Base-by-base conservation (phyloP, 345 rosid genomes). In the Eucalyptus curtisii region DNA sequence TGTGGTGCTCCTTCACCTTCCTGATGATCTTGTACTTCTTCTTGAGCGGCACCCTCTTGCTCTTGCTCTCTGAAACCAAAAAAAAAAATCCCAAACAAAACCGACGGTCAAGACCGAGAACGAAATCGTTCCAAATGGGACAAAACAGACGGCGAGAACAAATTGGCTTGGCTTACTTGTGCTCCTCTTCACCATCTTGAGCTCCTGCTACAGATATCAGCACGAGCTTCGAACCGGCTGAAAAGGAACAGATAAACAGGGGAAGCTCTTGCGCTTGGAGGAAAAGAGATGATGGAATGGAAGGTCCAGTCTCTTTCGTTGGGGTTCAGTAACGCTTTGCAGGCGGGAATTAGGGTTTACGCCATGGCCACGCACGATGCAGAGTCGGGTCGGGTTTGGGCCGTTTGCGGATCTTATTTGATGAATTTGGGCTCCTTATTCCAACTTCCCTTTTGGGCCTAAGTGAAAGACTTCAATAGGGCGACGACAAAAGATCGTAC, bases 1-100 rank as follows among this genome's bases (percentile, higher is more conserved):
- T 95, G 90, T 98, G 99, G 90, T 98, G 99, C 92, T 97, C 95
- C 89, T 98, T 98, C 49, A 98, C 99, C 93, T 97, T 98, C 93
- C 89, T 95, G 42, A 98, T 87, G 57, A 98, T 92, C 95, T 98
- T 97, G 92, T 95, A 90, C 93, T 98, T 98, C 95, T 95, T 93
- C 92, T 90, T 95, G 91, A 96, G 91, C 25, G 99, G 40, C 49
- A 97, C 93, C 89, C 99, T 95, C 94, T 97, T 98, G 90, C 99
- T 98, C 95, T 97, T 95, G 87, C 99, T 96, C 95, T 97, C 99
- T 98, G 94, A 1, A 87, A 37, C 55, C 90, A 42, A 8, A 13
- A 22, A 55, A 22, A 9, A 55, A 24, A 24, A 30, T 27, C 33
- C 64, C 25, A 53, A n/a, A 86, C 37, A n/a, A n/a, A 7, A 24